A percentile compares a stretch with the other conserved stretches of the same genome.
phyloP scores from a whole-genome alignment of 306 rosid genomes.

The Canavalia gladiata region DNA sequence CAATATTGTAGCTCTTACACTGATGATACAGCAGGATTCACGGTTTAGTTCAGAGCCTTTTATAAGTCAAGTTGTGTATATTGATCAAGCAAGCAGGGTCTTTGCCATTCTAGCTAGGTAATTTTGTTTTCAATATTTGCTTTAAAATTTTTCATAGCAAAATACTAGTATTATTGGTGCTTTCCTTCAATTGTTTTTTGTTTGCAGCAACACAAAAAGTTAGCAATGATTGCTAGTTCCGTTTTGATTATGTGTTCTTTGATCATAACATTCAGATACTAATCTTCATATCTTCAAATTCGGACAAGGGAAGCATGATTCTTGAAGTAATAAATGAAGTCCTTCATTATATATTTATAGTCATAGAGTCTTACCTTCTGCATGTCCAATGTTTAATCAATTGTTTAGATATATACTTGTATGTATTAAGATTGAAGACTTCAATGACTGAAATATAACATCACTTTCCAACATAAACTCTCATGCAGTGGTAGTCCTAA shows the following conservation, averaged over 20 bases:
- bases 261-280: neutral
- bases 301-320: neutral
- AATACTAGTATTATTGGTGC: neutral
- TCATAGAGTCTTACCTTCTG: neutral
- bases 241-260: neutral
- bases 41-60: conserved; percentile 95
- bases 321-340: neutral
- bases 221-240: conserved; percentile 14
- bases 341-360: neutral
- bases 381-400: neutral
- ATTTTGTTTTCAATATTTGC: conserved; percentile 43
- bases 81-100: conserved; percentile 65
- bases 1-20: conserved; percentile 41
- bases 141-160: conserved; percentile 29
- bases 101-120: conserved; percentile 94
- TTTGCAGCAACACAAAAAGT: conserved; percentile 25
- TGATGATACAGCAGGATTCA: conserved; percentile 74
- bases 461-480: conserved; percentile 16
- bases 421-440: conserved; percentile 11
- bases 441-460: neutral
- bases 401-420: neutral
- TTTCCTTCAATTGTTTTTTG: conserved; percentile 28
- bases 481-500: conserved; percentile 34
- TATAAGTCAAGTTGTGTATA: conserved; percentile 75
- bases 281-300: neutral